Conservation (phyloP, 2,329 filamentous ascomycete species). For the Pseudogymnoascus sp. region DNA sequence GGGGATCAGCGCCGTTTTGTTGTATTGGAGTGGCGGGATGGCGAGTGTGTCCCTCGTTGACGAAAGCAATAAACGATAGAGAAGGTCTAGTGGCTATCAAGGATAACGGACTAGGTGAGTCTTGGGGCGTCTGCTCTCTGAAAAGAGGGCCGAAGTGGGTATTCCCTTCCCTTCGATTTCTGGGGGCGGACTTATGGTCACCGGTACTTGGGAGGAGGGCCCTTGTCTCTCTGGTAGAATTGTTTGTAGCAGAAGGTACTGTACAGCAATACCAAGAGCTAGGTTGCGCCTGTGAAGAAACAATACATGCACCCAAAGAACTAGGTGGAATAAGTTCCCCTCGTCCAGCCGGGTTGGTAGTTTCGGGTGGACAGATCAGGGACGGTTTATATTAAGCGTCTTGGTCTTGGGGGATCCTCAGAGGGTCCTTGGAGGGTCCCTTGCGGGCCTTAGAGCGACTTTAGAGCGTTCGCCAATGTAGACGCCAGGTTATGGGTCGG, state of each 20-base stretch:
- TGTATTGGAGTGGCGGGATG: background rate
- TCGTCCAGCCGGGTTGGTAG: slow-evolving; percentile 1
- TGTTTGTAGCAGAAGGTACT: slow-evolving; percentile 4
- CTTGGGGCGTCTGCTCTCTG: background rate
- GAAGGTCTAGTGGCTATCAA: slow-evolving; percentile 7
- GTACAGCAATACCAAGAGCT: background rate
- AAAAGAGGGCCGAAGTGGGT: slow-evolving; percentile 6
- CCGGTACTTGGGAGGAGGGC: slow-evolving; percentile 4
- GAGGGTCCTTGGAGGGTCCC: background rate
- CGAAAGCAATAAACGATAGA: slow-evolving; percentile 1
- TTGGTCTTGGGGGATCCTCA: background rate
- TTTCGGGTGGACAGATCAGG: background rate
- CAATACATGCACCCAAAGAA: background rate
- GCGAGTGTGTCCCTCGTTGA: background rate
- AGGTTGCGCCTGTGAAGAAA: slow-evolving; percentile 4
- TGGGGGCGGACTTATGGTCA: slow-evolving; percentile 5
- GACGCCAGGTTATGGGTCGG: background rate
- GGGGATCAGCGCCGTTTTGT: background rate
- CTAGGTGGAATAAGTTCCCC: background rate
- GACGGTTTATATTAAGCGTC: background rate
- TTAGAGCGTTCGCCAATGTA: background rate
- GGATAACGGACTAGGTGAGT: slow-evolving; percentile 6
- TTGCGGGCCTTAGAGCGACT: background rate
- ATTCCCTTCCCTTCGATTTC: background rate
- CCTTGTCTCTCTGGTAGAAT: background rate